Evolutionary conservation across 108 stramenopile genomes (phyloP), one percentile per base, ranked within the genome.

Genomic region (Aureococcus anophagefferens): DNA sequence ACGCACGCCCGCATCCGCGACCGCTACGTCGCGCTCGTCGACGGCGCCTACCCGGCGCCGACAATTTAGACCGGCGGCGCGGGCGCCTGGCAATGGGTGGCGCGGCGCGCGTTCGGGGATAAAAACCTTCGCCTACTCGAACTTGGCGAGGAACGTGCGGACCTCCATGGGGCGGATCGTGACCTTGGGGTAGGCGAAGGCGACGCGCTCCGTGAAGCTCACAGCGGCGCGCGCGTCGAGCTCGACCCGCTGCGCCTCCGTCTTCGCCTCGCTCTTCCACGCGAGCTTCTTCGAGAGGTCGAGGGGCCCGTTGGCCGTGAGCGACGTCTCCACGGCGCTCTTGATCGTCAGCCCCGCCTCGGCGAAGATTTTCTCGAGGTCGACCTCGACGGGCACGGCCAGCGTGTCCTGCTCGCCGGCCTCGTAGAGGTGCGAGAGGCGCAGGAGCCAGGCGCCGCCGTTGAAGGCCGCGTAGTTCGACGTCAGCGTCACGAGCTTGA

Each of bases 351-450:
- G 67, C 36, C 74, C 66, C 29, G 28, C 31, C 28, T 34, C 37
- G 0, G 71, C 69, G 62, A 87, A 74, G 21, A 85, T 64, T 31
- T 64, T 35, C 14, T 67, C 36, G 32, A 95, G 70, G 72, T 93
- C 84, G 33, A 92, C 75, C 40, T 59, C 40, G 25, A 77, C 88
- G 0, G 87, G 84, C 40, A 70, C 35, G 31, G 90, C 87, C 11
- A 87, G 70, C 3, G 21, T 31, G 33, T 73, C 64, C 76, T 88
- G 80, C 68, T 95, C 94, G 32, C 83, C 86, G 32, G 64, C 30
- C 15, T 78, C 91, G 70, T 88, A 94, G 74, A 93, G 90, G 84
- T 97, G 94, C 14, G 84, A 91, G n/a, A 95, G 68, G n/a, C 94
- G 91, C 30, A 90, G 45, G 64, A 92, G 66, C 64, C 79, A 87